A percentile compares a stretch with the other conserved stretches of the same genome.
Conservation (phyloP, 148 eudicot species). For the Rhododendron kiyosumense region DNA sequence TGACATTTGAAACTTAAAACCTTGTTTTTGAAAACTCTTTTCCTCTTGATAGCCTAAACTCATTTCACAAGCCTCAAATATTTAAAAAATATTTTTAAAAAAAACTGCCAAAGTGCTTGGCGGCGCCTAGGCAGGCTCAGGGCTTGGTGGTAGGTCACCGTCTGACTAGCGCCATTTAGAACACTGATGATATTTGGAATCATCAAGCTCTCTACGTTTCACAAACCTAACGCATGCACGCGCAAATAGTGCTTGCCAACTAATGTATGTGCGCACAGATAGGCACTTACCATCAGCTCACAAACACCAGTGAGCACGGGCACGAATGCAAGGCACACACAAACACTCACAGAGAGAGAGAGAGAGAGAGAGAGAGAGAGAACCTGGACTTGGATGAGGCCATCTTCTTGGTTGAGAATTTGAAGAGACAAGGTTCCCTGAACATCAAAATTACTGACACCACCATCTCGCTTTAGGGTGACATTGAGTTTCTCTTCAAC, state of each 20-base stretch:
- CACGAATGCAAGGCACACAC: too few relatives aligned
- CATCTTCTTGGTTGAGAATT: slow-evolving; percentile 90
- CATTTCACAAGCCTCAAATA: too few relatives aligned
- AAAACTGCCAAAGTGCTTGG: too few relatives aligned
- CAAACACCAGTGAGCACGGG: background rate
- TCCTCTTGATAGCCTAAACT: too few relatives aligned
- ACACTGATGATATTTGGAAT: background rate
- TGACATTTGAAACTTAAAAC: too few relatives aligned
- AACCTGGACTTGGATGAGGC: slow-evolving; percentile 54
- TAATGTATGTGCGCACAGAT: background rate
- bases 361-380: slow-evolving; percentile 20
- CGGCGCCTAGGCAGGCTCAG: too few relatives aligned
- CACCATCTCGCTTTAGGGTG: slow-evolving; percentile 81
- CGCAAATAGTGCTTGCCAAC: too few relatives aligned
- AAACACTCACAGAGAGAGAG: background rate
- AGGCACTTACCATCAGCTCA: slow-evolving; percentile 22
- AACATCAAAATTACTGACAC: slow-evolving; percentile 83
- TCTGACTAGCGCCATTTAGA: too few relatives aligned
- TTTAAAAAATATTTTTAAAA: too few relatives aligned
- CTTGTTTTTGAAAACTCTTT: too few relatives aligned
- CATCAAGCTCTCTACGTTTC: background rate
- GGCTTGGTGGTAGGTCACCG: too few relatives aligned
- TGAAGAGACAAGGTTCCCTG: slow-evolving; percentile 92
- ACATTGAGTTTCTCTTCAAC: slow-evolving; percentile 94
- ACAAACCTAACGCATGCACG: too few relatives aligned